Evolutionary conservation across 257 asterid genomes (phyloP).

Genomic region (Solanum stenotomum): DNA sequence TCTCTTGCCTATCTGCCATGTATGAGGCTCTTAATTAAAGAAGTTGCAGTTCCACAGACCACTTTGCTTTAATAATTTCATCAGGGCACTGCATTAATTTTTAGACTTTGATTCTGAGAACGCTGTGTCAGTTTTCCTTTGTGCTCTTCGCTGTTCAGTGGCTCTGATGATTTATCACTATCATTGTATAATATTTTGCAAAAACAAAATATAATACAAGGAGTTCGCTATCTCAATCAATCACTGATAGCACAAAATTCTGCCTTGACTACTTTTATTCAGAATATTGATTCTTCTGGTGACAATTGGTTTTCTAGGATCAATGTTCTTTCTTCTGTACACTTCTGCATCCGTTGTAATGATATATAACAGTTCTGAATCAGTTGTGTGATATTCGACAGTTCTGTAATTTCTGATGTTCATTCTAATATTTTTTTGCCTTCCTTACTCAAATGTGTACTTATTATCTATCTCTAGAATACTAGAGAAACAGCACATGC

Average conservation of each 20-base stretch:
- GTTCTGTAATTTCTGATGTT: too few relatives aligned
- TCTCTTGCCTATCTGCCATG: background rate
- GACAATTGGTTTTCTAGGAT: background rate
- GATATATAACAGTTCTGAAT: too few relatives aligned
- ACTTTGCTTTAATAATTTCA: background rate
- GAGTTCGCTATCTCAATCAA: background rate
- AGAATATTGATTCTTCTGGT: background rate
- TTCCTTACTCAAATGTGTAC: too few relatives aligned
- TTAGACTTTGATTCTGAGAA: background rate
- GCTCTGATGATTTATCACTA: background rate
- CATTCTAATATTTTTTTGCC: too few relatives aligned
- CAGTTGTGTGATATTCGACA: too few relatives aligned
- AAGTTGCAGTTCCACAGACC: background rate
- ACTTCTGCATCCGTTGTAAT: background rate
- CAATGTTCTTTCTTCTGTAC: background rate
- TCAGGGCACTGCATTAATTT: background rate
- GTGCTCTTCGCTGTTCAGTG: background rate
- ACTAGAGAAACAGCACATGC: too few relatives aligned
- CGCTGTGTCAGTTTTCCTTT: background rate
- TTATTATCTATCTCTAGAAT: too few relatives aligned
- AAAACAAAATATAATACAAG: background rate
- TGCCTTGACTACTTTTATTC: background rate
- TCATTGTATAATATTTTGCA: background rate
- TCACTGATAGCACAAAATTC: background rate
- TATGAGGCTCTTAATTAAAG: background rate